Evolutionary conservation across 1,139 yeast genomes (phyloP).

Genomic region (Pichia sp.): DNA sequence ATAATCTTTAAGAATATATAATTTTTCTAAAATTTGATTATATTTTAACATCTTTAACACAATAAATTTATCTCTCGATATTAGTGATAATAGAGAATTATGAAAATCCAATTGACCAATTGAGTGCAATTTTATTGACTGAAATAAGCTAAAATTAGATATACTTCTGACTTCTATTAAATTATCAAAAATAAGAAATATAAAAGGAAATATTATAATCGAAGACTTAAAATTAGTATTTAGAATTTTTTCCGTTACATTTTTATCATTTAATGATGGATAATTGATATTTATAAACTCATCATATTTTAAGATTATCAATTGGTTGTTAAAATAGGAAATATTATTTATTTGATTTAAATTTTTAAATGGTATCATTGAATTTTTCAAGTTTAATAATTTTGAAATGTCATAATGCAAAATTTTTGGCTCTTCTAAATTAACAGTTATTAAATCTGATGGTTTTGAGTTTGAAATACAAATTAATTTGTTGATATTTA

Average conservation of each 20-base stretch:
- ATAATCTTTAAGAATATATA: conserved; percentile 29
- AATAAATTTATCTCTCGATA: conserved; percentile 29
- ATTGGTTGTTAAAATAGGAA: conserved; percentile 2
- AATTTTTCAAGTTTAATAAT: conserved; percentile 3
- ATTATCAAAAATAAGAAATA: conserved; percentile 36
- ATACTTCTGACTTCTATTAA: conserved; percentile 40
- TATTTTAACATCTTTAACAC: conserved; percentile 33
- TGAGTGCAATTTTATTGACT: conserved; percentile 32
- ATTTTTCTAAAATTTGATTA: conserved; percentile 40
- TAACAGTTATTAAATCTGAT: conserved; percentile 11
- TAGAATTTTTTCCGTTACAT: background rate
- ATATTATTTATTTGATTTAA: conserved; percentile 2
- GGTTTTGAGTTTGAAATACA: conserved; percentile 7
- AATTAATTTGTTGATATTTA: conserved; percentile 6
- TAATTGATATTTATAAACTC: conserved; percentile 2
- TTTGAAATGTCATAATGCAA: conserved; percentile 8
- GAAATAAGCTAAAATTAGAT: conserved; percentile 40
- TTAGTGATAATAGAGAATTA: conserved; percentile 13
- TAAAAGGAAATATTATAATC: conserved; percentile 41
- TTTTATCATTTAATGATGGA: background rate
- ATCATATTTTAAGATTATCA: conserved; percentile 11
- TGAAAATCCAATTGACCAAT: conserved; percentile 28
- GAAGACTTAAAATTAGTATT: conserved; percentile 32
- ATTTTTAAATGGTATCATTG: conserved; percentile 6
- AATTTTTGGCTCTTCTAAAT: conserved; percentile 9